Percentiles rank a stretch among this genome's conserved stretches.
Evolutionary conservation across 1,139 yeast genomes (phyloP).

Genomic region (Saccharomyces hybrid): DNA sequence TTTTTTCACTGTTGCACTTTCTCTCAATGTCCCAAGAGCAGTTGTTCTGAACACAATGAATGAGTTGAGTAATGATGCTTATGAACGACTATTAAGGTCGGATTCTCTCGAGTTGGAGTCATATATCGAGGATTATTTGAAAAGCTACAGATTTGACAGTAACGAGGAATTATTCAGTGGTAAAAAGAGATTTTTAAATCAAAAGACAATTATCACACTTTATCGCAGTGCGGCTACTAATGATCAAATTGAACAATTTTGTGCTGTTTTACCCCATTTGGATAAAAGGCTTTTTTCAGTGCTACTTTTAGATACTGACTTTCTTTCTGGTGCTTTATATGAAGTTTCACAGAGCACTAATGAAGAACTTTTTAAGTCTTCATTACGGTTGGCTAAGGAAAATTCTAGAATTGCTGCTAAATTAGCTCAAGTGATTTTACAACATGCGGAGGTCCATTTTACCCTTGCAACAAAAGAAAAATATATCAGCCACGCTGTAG

Average conservation of each 20-base stretch:
- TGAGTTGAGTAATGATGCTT: constrained; percentile 14
- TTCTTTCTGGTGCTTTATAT: constrained; percentile 23
- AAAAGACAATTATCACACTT: constrained; percentile 30
- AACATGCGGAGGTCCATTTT: constrained; percentile 6
- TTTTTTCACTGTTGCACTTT: constrained; percentile 22
- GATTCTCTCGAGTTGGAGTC: constrained; percentile 27
- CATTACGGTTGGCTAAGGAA: constrained; percentile 12
- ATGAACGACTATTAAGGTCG: constrained; percentile 12
- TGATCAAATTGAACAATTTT: constrained; percentile 21
- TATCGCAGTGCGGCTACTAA: constrained; percentile 24
- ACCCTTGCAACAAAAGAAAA: constrained; percentile 3
- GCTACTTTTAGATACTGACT: constrained; percentile 20
- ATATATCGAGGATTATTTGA: constrained; percentile 30
- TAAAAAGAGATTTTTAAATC: constrained; percentile 28
- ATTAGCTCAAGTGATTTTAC: constrained; percentile 16
- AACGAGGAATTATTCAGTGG: constrained; percentile 21
- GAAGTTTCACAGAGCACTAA: constrained; percentile 9
- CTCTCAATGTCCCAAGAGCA: constrained; percentile 16
- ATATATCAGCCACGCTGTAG: constrained; percentile 12
- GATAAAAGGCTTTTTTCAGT: constrained; percentile 18
- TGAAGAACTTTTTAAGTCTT: constrained; percentile 9
- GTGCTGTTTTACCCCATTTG: constrained; percentile 25
- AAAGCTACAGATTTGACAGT: constrained; percentile 23
- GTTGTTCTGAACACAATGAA: constrained; percentile 19
- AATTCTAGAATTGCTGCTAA: constrained; percentile 14